These are phyloP conservation scores for Acer saccharum DNA, from an alignment of 345 rosid genomes.

Conservation along the genomic window DNA sequence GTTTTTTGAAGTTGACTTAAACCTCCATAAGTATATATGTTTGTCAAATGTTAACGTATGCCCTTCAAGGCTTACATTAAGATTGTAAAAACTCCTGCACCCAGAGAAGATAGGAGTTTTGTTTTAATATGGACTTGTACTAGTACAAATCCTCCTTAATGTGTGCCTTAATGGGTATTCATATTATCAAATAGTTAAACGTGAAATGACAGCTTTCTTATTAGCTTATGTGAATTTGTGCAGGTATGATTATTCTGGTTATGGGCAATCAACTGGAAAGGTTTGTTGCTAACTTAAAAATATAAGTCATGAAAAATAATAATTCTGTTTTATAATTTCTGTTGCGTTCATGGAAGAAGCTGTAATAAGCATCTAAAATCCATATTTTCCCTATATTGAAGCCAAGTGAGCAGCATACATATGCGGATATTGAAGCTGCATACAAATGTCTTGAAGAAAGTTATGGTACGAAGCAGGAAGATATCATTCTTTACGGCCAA, in stretches of 20 bases:
- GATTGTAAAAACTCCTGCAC: neutral
- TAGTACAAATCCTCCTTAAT: neutral
- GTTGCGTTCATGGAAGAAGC: slow-evolving; percentile 9
- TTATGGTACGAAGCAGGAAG: slow-evolving; percentile 87
- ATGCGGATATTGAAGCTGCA: slow-evolving; percentile 94
- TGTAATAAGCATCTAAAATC: slow-evolving; percentile 23
- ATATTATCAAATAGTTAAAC: neutral
- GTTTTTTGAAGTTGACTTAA: neutral
- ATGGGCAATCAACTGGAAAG: slow-evolving; percentile 98
- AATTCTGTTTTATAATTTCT: neutral
- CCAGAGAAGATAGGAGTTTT: neutral
- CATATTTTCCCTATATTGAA: slow-evolving; percentile 35
- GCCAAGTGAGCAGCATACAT: slow-evolving; percentile 99
- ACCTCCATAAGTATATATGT: neutral
- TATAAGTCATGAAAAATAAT: neutral
- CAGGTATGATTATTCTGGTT: slow-evolving; percentile 98
- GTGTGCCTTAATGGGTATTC: neutral
- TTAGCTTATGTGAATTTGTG: slow-evolving; percentile 23
- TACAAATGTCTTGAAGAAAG: slow-evolving; percentile 93
- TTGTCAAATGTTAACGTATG: neutral
- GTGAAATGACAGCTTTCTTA: slow-evolving; percentile 14
- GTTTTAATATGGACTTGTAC: neutral
- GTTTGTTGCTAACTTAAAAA: slow-evolving; percentile 39
- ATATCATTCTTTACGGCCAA: slow-evolving; percentile 91
- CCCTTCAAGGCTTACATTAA: too few species aligned